Evolutionary conservation across 2,329 filamentous ascomycete genomes (phyloP).

Genomic region (Taxawa tesnikishii): DNA sequence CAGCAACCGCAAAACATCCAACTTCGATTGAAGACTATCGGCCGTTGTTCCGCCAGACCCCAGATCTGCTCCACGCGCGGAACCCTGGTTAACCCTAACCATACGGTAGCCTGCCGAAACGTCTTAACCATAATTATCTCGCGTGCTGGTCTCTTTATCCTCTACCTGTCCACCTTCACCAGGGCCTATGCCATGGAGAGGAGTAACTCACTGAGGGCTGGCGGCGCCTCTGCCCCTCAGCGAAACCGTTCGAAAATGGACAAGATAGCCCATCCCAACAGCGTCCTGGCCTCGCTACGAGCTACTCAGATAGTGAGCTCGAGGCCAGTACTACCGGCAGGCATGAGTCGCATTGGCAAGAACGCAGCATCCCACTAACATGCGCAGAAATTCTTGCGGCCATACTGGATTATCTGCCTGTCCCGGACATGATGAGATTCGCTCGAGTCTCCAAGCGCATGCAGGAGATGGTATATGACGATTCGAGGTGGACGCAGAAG

Average conservation of each 20-base stretch:
- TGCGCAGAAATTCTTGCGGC: constrained; percentile 67
- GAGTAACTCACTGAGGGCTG: too few relatives aligned
- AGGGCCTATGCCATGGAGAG: too few relatives aligned
- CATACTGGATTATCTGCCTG: constrained; percentile 79
- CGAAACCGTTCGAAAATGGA: constrained; percentile 8
- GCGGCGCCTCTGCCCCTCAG: too few relatives aligned
- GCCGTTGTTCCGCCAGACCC: too few relatives aligned
- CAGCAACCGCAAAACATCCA: too few relatives aligned
- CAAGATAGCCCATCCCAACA: constrained; percentile 15
- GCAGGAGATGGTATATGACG: constrained; percentile 98
- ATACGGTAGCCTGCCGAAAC: too few relatives aligned
- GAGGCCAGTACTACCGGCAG: constrained; percentile 71
- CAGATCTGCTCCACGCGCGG: too few relatives aligned
- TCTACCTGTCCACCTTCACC: too few relatives aligned
- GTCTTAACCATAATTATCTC: too few relatives aligned
- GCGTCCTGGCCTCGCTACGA: constrained; percentile 64
- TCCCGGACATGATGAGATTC: constrained; percentile 74
- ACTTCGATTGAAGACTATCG: too few relatives aligned
- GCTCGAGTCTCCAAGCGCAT: constrained; percentile 75
- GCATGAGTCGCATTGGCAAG: constrained; percentile 30
- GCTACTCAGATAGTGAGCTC: constrained; percentile 68
- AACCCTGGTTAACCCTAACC: too few relatives aligned
- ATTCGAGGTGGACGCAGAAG: constrained; percentile 83
- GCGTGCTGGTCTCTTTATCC: too few relatives aligned
- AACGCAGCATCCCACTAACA: constrained; percentile 5